Evolutionary conservation across 805 yeast genomes (phyloP).

Genomic region (Hanseniaspora lachancei): DNA sequence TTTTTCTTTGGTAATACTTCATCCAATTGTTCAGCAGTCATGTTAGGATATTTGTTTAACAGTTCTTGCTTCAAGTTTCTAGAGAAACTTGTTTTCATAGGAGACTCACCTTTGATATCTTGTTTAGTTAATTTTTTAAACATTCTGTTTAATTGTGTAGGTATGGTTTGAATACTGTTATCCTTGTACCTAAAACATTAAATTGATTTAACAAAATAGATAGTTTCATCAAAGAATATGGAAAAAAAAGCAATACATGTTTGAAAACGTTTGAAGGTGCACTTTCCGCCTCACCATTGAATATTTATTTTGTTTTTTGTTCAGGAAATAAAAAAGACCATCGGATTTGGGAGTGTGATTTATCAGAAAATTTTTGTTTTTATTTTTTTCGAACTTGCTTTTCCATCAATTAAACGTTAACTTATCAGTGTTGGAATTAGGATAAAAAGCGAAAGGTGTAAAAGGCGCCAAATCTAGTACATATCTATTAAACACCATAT

Average conservation of each 20-base stretch:
- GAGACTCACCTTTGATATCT: conserved; percentile 79
- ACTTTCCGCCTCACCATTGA: neutral
- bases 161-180: neutral
- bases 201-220: neutral
- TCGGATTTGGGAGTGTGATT: no score
- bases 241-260: neutral
- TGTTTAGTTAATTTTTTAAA: conserved; percentile 53
- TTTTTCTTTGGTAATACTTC: conserved; percentile 79
- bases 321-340: no score
- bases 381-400: no score
- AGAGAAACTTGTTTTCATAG: conserved; percentile 88
- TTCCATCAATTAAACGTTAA: no score
- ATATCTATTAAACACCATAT: no score
- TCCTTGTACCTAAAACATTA: neutral
- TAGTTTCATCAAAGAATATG: neutral
- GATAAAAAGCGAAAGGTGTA: no score
- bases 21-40: conserved; percentile 60
- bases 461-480: no score
- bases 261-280: neutral
- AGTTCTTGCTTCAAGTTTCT: conserved; percentile 69
- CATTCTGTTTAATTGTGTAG: neutral
- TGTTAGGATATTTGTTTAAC: conserved; percentile 56
- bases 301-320: neutral
- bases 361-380: no score
- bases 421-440: no score